Conservation (phyloP, 2,329 filamentous ascomycete genomes). For the Arthroderma uncinatum region DNA sequence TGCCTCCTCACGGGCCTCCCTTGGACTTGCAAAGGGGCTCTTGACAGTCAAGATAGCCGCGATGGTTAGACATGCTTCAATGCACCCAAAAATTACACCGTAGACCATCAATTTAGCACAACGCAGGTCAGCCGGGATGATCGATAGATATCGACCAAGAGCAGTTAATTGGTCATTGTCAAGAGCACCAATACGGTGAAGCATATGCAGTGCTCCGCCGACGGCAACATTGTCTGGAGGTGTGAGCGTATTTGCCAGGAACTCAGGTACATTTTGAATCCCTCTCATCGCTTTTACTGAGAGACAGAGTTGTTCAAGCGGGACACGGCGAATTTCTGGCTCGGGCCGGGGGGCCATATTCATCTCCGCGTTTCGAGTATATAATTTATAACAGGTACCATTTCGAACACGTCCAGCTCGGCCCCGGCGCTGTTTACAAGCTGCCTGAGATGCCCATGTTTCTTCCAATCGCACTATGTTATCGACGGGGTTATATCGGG, state of each 20-base stretch:
- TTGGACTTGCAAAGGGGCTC: conserved; percentile 75
- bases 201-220: conserved; percentile 66
- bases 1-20: conserved; percentile 70
- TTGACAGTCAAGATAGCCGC: conserved; percentile 83
- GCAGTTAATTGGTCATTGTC: conserved; percentile 80
- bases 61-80: conserved; percentile 79
- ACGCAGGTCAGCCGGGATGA: conserved; percentile 86
- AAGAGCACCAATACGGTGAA: conserved; percentile 77
- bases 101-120: conserved; percentile 94
- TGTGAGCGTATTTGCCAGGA: conserved; percentile 76
- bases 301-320: conserved; percentile 85
- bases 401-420: conserved; percentile 86
- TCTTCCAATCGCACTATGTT: conserved; percentile 93
- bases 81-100: conserved; percentile 82
- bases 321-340: conserved; percentile 85
- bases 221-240: conserved; percentile 79
- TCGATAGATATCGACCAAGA: conserved; percentile 81
- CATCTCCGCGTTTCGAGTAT: conserved; percentile 69
- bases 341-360: conserved; percentile 82
- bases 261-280: conserved; percentile 65
- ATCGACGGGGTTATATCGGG: conserved; percentile 78
- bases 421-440: conserved; percentile 86
- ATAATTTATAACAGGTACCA: conserved; percentile 90
- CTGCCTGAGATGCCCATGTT: conserved; percentile 86
- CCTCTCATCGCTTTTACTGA: conserved; percentile 87